Evolutionary conservation across 306 rosid species (phyloP).

Genomic region (Lithocarpus polystachyus): DNA sequence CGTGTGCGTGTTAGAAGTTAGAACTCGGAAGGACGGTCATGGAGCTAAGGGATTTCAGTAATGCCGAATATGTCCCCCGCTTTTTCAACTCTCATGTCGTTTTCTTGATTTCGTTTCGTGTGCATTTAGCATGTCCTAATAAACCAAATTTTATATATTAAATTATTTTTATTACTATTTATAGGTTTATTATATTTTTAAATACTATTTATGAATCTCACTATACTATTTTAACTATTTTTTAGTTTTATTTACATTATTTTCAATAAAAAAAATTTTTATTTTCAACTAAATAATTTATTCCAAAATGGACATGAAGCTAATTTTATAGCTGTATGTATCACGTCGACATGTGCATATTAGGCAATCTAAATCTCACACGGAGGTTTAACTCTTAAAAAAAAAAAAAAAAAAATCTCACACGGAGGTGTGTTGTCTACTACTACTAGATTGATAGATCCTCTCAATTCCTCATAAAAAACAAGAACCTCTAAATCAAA

Average conservation of each 20-base stretch:
- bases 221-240: accelerated
- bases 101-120: not conserved
- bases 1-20: too few relatives aligned
- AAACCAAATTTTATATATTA: accelerated
- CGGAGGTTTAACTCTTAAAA: too few relatives aligned
- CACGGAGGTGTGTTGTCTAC: too few relatives aligned
- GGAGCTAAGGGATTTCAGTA: not conserved
- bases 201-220: accelerated
- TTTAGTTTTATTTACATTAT: accelerated
- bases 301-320: accelerated
- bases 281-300: too few relatives aligned
- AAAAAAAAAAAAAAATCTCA: too few relatives aligned
- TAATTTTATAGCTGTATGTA: too few relatives aligned
- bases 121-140: not conserved
- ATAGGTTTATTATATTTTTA: accelerated
- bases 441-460: too few relatives aligned
- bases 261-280: too few relatives aligned
- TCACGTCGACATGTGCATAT: too few relatives aligned
- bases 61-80: not conserved
- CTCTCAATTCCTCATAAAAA: too few relatives aligned
- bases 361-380: too few relatives aligned
- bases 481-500: too few relatives aligned
- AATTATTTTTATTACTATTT: accelerated
- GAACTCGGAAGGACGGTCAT: not conserved
- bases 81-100: not conserved